Evolutionary conservation across 208 protist genomes (phyloP).

Genomic region (Crithidia bombi): DNA sequence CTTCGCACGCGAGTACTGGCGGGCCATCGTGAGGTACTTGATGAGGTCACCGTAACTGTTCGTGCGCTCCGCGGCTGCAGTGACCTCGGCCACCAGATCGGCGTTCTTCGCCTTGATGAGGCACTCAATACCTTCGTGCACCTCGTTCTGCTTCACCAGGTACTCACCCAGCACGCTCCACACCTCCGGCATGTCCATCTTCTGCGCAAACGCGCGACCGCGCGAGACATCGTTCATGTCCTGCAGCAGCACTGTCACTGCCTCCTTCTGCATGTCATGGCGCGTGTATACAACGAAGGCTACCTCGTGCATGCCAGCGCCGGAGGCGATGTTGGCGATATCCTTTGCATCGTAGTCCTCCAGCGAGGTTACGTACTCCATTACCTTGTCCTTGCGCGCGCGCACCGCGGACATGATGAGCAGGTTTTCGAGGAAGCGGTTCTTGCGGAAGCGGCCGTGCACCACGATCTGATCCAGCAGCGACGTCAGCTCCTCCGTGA

Average conservation of each 20-base stretch:
- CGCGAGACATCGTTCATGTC: constrained; percentile 96
- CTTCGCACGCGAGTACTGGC: constrained; percentile 86
- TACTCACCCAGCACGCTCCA: constrained; percentile 96
- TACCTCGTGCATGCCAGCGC: constrained; percentile 96
- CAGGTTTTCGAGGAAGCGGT: constrained; percentile 99
- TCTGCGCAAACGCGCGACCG: constrained; percentile 96
- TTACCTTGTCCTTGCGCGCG: constrained; percentile 94
- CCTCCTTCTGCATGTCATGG: constrained; percentile 96
- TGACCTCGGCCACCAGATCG: constrained; percentile 92
- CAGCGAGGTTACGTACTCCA: constrained; percentile 99
- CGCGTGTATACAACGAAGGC: constrained; percentile 99
- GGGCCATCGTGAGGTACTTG: constrained; percentile 98
- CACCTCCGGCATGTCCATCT: constrained; percentile 92
- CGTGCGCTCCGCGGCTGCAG: constrained; percentile 89
- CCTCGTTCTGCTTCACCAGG: constrained; percentile 90
- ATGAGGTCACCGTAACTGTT: constrained; percentile 97
- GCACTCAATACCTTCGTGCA: constrained; percentile 97
- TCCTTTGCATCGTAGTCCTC: constrained; percentile 99
- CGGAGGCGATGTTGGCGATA: constrained; percentile 97
- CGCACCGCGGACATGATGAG: constrained; percentile 99
- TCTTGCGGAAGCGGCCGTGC: constrained; percentile 97
- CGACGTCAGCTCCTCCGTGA: constrained; percentile 99
- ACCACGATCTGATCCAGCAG: constrained; percentile 99
- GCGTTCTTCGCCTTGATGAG: constrained; percentile 99
- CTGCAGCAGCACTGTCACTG: constrained; percentile 97